These are phyloP conservation scores for Trametes cingulata DNA, from an alignment of 768 basidiomycete species.

Conservation along the genomic window DNA sequence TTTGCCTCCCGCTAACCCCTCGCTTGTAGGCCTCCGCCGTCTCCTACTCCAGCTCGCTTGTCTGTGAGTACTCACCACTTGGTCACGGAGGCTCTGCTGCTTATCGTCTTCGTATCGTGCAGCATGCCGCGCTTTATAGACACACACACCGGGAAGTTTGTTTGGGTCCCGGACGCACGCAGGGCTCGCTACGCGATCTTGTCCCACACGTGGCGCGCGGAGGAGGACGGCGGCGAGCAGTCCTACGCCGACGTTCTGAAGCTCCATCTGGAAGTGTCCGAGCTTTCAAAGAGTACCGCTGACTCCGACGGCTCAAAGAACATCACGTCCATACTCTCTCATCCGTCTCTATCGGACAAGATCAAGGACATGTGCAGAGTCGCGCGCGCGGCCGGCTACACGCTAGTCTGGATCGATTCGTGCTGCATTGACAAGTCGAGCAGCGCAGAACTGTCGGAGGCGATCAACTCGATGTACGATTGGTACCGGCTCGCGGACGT, in stretches of 20 bases:
- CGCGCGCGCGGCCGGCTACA: neutral
- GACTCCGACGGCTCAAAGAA: too few species aligned
- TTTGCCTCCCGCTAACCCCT: too few species aligned
- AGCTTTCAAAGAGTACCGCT: too few species aligned
- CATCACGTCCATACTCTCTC: neutral
- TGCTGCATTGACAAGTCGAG: slow-evolving; percentile 11
- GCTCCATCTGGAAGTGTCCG: too few species aligned
- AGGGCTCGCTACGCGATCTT: neutral
- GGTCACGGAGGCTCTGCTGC: too few species aligned
- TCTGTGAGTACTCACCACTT: too few species aligned
- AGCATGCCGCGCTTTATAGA: neutral
- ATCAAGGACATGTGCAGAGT: neutral
- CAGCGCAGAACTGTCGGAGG: slow-evolving; percentile 9
- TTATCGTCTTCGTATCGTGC: too few species aligned
- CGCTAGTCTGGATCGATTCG: neutral
- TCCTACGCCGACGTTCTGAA: neutral
- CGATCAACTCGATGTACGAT: too few species aligned
- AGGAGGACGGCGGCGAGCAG: neutral
- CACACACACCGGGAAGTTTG: neutral
- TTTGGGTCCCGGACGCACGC: neutral
- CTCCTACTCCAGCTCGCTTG: too few species aligned
- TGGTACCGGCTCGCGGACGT: neutral
- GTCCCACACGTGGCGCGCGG: neutral
- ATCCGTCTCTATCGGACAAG: neutral
- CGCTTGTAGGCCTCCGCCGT: too few species aligned